Evolutionary conservation across 257 asterid genomes (phyloP).

Genomic region (Penstemon newberryi): DNA sequence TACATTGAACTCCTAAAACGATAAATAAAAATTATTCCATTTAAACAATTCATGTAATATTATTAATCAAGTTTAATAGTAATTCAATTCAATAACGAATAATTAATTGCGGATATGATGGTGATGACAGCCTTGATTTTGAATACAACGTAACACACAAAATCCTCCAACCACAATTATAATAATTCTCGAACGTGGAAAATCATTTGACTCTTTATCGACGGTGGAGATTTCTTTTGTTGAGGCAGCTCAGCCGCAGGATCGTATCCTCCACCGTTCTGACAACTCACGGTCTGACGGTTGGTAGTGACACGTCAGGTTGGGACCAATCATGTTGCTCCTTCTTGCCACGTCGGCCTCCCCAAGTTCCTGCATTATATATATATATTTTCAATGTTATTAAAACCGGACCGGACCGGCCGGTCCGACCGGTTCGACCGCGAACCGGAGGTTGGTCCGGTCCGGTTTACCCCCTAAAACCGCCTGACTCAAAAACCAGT

Average conservation of each 20-base stretch:
- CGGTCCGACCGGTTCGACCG: too few species aligned
- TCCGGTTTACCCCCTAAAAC: too few species aligned
- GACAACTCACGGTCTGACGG: constrained; percentile 56
- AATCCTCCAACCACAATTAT: constrained; percentile 40
- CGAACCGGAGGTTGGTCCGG: too few species aligned
- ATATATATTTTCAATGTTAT: too few species aligned
- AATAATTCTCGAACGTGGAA: constrained; percentile 26
- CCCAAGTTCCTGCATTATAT: neutral
- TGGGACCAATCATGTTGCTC: constrained; percentile 65
- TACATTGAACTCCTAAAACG: too few species aligned
- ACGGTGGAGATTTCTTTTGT: constrained; percentile 32
- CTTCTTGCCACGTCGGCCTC: constrained; percentile 57
- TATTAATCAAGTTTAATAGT: too few species aligned
- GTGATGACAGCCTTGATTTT: constrained; percentile 28
- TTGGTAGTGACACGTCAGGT: constrained; percentile 49
- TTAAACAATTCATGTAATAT: too few species aligned
- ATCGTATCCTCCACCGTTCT: constrained; percentile 35
- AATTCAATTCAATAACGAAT: too few species aligned
- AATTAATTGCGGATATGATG: too few species aligned
- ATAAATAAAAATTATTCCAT: too few species aligned
- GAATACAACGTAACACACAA: constrained; percentile 45
- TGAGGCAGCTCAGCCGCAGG: constrained; percentile 29
- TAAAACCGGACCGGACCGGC: too few species aligned
- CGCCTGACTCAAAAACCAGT: too few species aligned
- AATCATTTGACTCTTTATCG: constrained; percentile 31